Percentiles rank a stretch among this genome's conserved stretches.
Evolutionary conservation across 306 rosid genomes (phyloP).

Genomic region (Ormosia emarginata): DNA sequence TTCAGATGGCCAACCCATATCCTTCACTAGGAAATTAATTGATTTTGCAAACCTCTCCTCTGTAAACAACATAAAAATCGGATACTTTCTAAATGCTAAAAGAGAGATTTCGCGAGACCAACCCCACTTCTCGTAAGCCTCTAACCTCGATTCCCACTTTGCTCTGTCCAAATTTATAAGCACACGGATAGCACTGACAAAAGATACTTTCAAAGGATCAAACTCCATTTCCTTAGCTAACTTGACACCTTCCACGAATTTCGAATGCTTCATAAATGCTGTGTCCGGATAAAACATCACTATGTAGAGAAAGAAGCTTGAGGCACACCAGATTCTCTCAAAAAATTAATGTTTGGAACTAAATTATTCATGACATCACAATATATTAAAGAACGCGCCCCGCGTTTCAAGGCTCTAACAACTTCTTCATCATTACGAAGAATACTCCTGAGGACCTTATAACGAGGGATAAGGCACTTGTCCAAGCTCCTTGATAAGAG

Average conservation of each 20-base stretch:
- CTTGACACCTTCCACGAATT: not conserved
- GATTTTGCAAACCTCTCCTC: not conserved
- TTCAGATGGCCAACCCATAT: not conserved
- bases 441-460: not conserved
- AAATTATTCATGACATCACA: not conserved
- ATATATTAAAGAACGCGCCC: not conserved
- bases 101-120: slow-evolving; percentile 17
- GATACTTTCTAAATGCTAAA: slow-evolving; percentile 25
- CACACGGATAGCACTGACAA: slow-evolving; percentile 18
- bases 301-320: not conserved
- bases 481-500: slow-evolving; percentile 23
- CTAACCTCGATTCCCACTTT: slow-evolving; percentile 7
- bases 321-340: slow-evolving; percentile 31
- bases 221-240: slow-evolving; percentile 20
- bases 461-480: slow-evolving; percentile 23
- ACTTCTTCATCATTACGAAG: slow-evolving; percentile 1
- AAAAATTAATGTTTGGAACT: slow-evolving; percentile 18
- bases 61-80: not conserved
- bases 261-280: not conserved
- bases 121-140: slow-evolving; percentile 25
- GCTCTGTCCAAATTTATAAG: not conserved
- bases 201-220: not conserved
- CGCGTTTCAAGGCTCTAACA: slow-evolving; percentile 8
- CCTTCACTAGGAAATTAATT: slow-evolving; percentile 21
- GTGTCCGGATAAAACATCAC: not conserved